Percentiles rank a stretch among this genome's conserved stretches.
These are phyloP conservation scores for Ceratocystis papillata DNA, from an alignment of 2,329 filamentous ascomycete genomes.

Conservation along the genomic window DNA sequence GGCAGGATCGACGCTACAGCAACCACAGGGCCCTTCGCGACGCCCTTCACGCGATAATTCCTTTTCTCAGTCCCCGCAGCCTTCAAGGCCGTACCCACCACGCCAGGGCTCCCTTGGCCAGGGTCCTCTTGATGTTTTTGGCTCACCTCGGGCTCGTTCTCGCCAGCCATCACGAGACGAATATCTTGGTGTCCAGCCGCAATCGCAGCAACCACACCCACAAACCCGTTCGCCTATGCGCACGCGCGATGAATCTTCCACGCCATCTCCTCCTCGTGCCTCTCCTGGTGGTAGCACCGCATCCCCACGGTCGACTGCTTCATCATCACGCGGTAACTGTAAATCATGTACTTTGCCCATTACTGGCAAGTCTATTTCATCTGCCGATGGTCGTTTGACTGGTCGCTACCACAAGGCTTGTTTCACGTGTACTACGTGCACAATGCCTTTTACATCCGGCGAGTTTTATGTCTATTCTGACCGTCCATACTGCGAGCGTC, in stretches of 20 bases:
- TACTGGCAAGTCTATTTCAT: slow-evolving; percentile 83
- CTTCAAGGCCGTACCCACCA: slow-evolving; percentile 4
- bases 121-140: slow-evolving; percentile 14
- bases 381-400: slow-evolving; percentile 80
- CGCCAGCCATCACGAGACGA: slow-evolving; percentile 19
- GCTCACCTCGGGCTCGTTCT: slow-evolving; percentile 14
- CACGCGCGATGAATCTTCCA: slow-evolving; percentile 17
- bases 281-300: slow-evolving; percentile 17
- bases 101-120: slow-evolving; percentile 13
- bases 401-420: slow-evolving; percentile 92
- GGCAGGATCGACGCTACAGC: not conserved
- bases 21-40: slow-evolving; percentile 7
- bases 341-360: slow-evolving; percentile 71
- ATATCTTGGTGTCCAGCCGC: not conserved
- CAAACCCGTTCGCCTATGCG: not conserved
- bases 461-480: slow-evolving; percentile 90
- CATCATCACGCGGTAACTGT: slow-evolving; percentile 61
- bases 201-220: not conserved
- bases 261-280: slow-evolving; percentile 21
- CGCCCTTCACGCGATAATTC: slow-evolving; percentile 6
- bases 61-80: not conserved
- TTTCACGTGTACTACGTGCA: slow-evolving; percentile 82
- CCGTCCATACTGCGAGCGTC: slow-evolving; percentile 76
- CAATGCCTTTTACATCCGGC: slow-evolving; percentile 67
- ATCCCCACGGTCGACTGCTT: slow-evolving; percentile 26